Evolutionary conservation across 2,329 filamentous ascomycete genomes (phyloP).

Genomic region (Aureobasidium mangrovei): DNA sequence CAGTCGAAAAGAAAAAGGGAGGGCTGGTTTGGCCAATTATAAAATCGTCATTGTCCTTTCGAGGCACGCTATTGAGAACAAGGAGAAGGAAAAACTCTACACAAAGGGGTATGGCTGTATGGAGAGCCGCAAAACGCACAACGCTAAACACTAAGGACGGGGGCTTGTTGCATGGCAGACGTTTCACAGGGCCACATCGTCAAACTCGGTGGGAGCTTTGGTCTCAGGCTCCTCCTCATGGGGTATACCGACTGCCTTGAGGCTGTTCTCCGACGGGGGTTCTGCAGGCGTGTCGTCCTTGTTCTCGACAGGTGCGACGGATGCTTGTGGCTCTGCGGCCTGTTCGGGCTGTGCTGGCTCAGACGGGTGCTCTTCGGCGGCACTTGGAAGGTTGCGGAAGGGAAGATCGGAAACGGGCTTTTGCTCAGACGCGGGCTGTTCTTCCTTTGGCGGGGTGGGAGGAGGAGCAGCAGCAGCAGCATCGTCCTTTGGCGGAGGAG

Average conservation of each 20-base stretch:
- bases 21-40: too few species aligned
- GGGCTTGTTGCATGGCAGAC: neutral
- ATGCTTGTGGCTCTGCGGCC: neutral
- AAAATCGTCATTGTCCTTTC: too few species aligned
- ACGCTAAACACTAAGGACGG: neutral
- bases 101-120: conserved; percentile 1
- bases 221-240: conserved; percentile 9
- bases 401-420: conserved; percentile 6
- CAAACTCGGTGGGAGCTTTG: conserved; percentile 19
- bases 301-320: conserved; percentile 17
- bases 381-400: conserved; percentile 22
- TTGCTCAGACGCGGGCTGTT: neutral
- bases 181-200: conserved; percentile 20
- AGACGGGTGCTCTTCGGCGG: conserved; percentile 15
- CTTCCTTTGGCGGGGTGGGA: neutral
- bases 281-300: conserved; percentile 18
- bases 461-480: conserved; percentile 21
- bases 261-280: conserved; percentile 4
- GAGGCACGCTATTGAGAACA: neutral
- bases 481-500: conserved; percentile 25
- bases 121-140: neutral
- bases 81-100: neutral
- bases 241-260: conserved; percentile 14
- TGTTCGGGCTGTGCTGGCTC: conserved; percentile 13
- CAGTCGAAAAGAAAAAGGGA: too few species aligned